Evolutionary conservation across 1,284 basidiomycete genomes (phyloP), one percentile per base, ranked within the genome.

Genomic region (Thelephora terrestris): DNA sequence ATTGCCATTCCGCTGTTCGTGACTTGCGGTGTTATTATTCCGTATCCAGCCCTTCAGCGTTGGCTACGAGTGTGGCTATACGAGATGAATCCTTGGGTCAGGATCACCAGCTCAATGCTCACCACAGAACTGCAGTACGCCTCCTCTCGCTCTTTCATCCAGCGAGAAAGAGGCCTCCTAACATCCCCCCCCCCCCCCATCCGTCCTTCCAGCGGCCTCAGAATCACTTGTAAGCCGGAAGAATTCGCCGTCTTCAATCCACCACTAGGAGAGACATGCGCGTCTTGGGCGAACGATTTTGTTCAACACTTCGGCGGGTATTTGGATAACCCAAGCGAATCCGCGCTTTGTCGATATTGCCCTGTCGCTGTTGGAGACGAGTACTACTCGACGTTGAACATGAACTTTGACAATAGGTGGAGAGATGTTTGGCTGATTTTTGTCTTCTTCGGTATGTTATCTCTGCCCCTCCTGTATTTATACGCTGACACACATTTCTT

Each of bases 21-120:
- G 18, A 85, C 89, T 73, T 87, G 84, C 53, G 87, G 91, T 67
- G 88, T 93, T 25, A 83, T 85, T 2, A 79, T 91, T 47, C 88
- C 89, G 0, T 85, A 76, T 54, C 76, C 79, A 2, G 73, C 73
- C 0, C 66, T 91, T 64, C 71, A 74, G 38, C 63, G 66, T 34
- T 92, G 91, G 73, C 92, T 86, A 83, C 66, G 75, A 52, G 69
- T 70, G 17, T 92, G 88, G 85, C 62, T 90, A 39, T 89, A 88
- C 63, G 67, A 80, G 52, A 64, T 87, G 5, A 70, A 71, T 36
- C 81, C 81, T 1, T 91, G 81, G 66, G 90, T 85, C 2, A 76
- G 85, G 27, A 73, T 79, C 17, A 65, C 91, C 36, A 73, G 78
- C 2, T 73, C 86, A 10, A 81, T 94, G 69, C 67, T 91, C 47